Base-by-base conservation (phyloP, 2,329 filamentous ascomycete genomes). In the Talaromyces funiculosus region DNA sequence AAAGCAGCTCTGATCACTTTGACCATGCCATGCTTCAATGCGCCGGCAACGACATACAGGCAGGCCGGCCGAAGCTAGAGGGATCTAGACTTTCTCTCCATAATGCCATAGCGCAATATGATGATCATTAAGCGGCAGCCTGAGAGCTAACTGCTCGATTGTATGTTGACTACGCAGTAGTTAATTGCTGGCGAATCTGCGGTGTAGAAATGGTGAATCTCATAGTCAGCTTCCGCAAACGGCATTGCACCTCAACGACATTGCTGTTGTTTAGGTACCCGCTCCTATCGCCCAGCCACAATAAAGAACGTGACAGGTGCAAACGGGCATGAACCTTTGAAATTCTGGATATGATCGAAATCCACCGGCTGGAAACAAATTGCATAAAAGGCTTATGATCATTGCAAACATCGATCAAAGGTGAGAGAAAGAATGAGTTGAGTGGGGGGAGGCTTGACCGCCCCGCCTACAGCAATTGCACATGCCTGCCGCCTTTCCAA, bases 211-310 rank as follows among this genome's bases (percentile, higher is more conserved):
- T 14, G 53, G n/a, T 38, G 53, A 55, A 33, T 22, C 24, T 43
- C 9, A 45, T 43, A 56, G 53, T 29, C 53, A 16, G 10, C 53
- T 38, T 55, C 53, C 53, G 53, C 53, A 56, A 56, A 42, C 53
- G 53, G 53, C 9, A 14, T 26, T 24, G 12, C 18, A 12, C 22
- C 22, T 54, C 22, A 20, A 37, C 40, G 10, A 14, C n/a, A n/a
- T n/a, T 38, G 33, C 18, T 35, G 22, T 40, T 42, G 22, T 29
- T 31, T 26, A n/a, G 3, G 3, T 22, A 29, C 24, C 37, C 53
- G 37, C 53, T 43, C n/a, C 22, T 22, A 22, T 33, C 53, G 6
- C 29, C 40, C 47, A 51, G 47, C 47, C 47, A 51, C 47, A 51
- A 6, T 8, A 12, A n/a, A 42, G 53, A 43, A 43, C 16, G 26